Base-by-base conservation (phyloP, 768 basidiomycete species). In the Lactifluus rugatus region DNA sequence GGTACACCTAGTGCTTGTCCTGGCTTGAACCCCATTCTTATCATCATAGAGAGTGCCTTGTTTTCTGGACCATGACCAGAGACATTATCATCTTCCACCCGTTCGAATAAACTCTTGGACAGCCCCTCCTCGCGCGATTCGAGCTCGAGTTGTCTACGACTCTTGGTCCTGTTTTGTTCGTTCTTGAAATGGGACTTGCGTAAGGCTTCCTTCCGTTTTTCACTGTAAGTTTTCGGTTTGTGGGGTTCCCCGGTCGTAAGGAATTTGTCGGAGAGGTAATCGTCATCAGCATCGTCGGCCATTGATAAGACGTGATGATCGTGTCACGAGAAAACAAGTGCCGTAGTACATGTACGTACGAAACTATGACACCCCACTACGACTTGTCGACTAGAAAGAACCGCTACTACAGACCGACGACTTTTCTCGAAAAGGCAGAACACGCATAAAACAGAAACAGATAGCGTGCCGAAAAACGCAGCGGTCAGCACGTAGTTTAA, bases 11-110 rank as follows among this genome's bases (percentile, higher is more conserved):
- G 76, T 14, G 87, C 76, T 69, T 91, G 82, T 16, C 91, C 91
- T 2, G 87, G 83, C 72, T 85, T 86, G 74, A 89, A 93, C 1
- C 91, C 91, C 91, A 93, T 93, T 73, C 88, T 92, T 79, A 87
- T 82, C 91, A 93, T 93, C 75, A 93, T 92, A 16, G 81, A 78
- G 54, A 93, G 73, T 8, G 90, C 91, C 69, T 91, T 93, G 74
- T 81, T 91, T 44, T 78, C 76, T 52, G 74, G 70, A 42, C 74
- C 72, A 21, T 75, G 66, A 6, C 80, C 82, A 46, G 68, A 64
- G 19, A 72, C 74, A 58, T 77, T 77, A 61, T 81, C 80, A 66
- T 89, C 85, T 68, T 79, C 76, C 23, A 85, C 87, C 44, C 81
- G 77, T 66, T 89, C 85, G 65, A 93, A 91, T 21, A 93, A 80